Conservation (phyloP, 179 eudicot genomes). For the Sideroxylon spinosum region DNA sequence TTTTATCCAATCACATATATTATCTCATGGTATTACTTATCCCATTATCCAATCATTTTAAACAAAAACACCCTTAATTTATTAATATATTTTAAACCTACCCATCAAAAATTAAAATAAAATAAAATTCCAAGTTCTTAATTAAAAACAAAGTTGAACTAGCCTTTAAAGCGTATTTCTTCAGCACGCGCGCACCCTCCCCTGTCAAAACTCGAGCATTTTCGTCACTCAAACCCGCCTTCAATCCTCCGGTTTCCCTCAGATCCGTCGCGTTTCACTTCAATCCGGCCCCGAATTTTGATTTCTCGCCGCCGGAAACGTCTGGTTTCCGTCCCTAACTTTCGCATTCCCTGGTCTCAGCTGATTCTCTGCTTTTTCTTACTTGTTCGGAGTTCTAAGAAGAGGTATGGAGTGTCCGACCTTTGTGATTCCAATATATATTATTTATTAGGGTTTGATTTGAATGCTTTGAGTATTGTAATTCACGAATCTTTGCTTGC, state of each 20-base stretch:
- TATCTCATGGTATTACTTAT: too few species aligned
- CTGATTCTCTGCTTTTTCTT: background rate
- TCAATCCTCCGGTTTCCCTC: background rate
- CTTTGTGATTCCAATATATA: background rate
- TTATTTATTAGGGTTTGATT: background rate
- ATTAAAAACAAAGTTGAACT: too few species aligned
- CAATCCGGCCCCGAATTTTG: slow-evolving; percentile 8
- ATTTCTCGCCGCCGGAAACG: background rate
- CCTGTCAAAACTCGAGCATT: slow-evolving; percentile 5
- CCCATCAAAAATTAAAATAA: too few species aligned
- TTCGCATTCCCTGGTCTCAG: slow-evolving; percentile 2
- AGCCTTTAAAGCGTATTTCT: too few species aligned
- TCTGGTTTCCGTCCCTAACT: background rate
- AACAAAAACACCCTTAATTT: too few species aligned
- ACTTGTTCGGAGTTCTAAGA: background rate
- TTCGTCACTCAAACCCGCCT: slow-evolving; percentile 7
- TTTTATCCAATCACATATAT: too few species aligned
- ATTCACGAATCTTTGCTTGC: background rate
- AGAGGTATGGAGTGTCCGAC: slow-evolving; percentile 5
- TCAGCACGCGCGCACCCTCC: too few species aligned
- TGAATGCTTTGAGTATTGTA: background rate
- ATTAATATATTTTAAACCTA: too few species aligned
- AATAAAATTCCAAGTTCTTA: too few species aligned
- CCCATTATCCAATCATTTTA: too few species aligned
- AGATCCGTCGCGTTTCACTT: slow-evolving; percentile 7